Conservation (phyloP, 306 rosid species). For the Lathyrus oleraceus region DNA sequence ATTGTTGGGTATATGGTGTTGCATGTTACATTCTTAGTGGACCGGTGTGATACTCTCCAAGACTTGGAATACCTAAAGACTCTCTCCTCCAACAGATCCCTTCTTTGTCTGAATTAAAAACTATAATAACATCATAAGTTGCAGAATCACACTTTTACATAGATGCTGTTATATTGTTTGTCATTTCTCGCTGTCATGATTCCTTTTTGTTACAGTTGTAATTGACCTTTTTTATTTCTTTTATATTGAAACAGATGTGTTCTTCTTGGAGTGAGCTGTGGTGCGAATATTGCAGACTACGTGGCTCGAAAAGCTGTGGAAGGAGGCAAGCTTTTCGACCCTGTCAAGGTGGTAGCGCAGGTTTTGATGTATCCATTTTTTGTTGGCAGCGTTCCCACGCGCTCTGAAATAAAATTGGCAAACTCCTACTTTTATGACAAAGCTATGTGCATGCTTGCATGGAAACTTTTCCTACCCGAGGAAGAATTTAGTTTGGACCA, state of each 20-base stretch:
- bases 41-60: background rate
- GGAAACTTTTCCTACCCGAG: constrained; percentile 91
- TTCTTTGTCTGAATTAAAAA: constrained; percentile 16
- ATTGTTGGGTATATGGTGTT: background rate
- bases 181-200: constrained; percentile 17
- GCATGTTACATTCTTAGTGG: background rate
- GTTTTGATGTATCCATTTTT: constrained; percentile 89
- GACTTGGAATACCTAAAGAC: background rate
- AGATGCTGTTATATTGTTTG: constrained; percentile 9
- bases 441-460: constrained; percentile 87
- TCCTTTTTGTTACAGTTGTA: constrained; percentile 25
- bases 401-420: constrained; percentile 84
- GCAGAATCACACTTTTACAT: constrained; percentile 19
- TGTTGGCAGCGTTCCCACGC: constrained; percentile 81
- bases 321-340: constrained; percentile 80
- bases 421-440: constrained; percentile 94
- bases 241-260: constrained; percentile 69
- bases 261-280: constrained; percentile 93
- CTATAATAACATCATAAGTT: constrained; percentile 25
- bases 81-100: constrained; percentile 9
- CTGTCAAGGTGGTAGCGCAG: constrained; percentile 91
- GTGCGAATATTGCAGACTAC: constrained; percentile 90
- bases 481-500: constrained; percentile 86
- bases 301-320: constrained; percentile 88
- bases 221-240: constrained; percentile 22